Base-by-base conservation (phyloP, 306 rosid genomes). In the Acacia melanoxylon region DNA sequence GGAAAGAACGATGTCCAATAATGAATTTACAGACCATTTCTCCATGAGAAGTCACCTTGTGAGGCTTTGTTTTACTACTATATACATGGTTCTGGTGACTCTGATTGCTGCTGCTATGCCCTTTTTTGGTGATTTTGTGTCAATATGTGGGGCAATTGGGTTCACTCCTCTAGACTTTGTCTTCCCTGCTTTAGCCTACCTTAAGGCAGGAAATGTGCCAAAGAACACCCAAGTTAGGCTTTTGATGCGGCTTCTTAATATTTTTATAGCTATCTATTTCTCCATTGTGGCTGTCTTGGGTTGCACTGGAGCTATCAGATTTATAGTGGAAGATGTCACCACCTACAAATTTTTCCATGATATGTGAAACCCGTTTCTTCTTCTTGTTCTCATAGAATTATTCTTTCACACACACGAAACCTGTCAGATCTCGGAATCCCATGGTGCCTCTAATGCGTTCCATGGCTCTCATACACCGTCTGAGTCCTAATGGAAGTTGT, bases 111-210 rank as follows among this genome's bases (percentile, higher is more conserved):
- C 93, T n/a, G 96, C 94, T 71, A 63, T 91, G 86, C 96, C 93
- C n/a, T 90, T 91, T 75, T 90, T 93, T 59, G 93, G 93, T 51
- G 92, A 91, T 35, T 93, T 90, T 84, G 92, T 93, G 81, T 82
- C 97, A 68, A 90, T 89, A 6, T 91, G 97, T 16, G 94, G 95
- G 63, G 95, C 95, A 69, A 81, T 91, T 15, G 97, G 95, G 68
- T 93, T 93, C 76, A 90, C 96, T 25, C 92, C 91, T 20, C 87
- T 93, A 48, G 96, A 93, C 66, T 90, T 91, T 82, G 90, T 91
- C 74, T 89, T 91, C 88, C 94, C 92, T 68, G 91, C 94, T 65
- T 78, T 91, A 66, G 94, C 97, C 78, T 91, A 90, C 81, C 82
- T 91, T 20, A 93, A 89, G 87, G 93, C 77, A 37, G 85, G 90